Evolutionary conservation across 1,139 yeast species (phyloP).

Genomic region (Tardiomyces blankii): DNA sequence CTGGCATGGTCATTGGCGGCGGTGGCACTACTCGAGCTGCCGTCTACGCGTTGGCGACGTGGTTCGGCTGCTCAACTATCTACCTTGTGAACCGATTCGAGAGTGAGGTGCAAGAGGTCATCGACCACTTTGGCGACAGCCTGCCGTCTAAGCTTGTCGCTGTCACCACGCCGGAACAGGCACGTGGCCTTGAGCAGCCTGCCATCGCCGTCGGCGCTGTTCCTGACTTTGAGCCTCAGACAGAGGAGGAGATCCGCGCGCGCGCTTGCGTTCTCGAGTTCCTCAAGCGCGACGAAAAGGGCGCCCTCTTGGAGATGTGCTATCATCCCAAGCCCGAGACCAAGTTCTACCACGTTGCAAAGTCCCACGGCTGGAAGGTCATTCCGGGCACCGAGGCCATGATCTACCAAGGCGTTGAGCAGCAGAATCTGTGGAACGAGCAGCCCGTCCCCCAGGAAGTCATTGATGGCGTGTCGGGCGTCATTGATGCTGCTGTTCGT

Average conservation of each 20-base stretch:
- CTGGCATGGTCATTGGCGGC: constrained; percentile 67
- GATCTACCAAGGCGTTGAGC: constrained; percentile 85
- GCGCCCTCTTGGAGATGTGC: not conserved
- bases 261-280: not conserved
- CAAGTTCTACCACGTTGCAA: constrained; percentile 37
- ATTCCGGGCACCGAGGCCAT: constrained; percentile 88
- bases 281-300: not conserved
- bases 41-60: constrained; percentile 51
- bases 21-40: constrained; percentile 99
- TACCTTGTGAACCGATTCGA: constrained; percentile 61
- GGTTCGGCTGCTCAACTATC: constrained; percentile 62
- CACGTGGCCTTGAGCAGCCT: not conserved
- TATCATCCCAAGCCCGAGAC: not conserved
- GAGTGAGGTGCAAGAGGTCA: not conserved
- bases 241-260: not conserved
- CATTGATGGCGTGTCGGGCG: not conserved
- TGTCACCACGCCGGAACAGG: not conserved
- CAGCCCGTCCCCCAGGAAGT: constrained; percentile 25
- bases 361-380: constrained; percentile 52
- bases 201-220: not conserved
- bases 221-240: not conserved
- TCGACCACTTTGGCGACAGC: not conserved
- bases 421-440: constrained; percentile 73
- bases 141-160: not conserved
- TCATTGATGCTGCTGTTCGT: not conserved